Percentiles rank a stretch among this genome's conserved stretches.
phyloP scores from a whole-genome alignment of 2,329 filamentous ascomycete genomes.

The Aureobasidium sp. region DNA sequence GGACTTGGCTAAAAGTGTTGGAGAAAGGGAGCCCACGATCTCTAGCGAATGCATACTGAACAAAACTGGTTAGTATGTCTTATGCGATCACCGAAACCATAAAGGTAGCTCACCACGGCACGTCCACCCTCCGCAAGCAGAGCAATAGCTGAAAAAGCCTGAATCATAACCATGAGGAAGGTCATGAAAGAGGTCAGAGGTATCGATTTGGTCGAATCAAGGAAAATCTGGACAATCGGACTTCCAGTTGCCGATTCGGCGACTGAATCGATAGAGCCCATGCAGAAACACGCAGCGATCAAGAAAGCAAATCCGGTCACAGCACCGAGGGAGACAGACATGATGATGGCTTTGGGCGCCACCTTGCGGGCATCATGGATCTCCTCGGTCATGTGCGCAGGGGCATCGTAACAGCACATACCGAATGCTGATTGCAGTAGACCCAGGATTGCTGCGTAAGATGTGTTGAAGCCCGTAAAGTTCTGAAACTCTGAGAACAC shows the following conservation, averaged over 20 bases:
- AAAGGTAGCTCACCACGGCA: constrained; percentile 24
- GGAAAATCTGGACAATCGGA: constrained; percentile 48
- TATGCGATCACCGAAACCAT: neutral
- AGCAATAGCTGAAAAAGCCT: constrained; percentile 39
- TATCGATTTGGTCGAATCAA: constrained; percentile 41
- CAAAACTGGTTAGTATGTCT: neutral
- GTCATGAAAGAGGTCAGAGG: constrained; percentile 41
- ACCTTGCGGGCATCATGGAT: constrained; percentile 46
- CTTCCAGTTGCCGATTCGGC: constrained; percentile 43
- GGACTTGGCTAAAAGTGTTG: constrained; percentile 33
- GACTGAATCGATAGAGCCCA: constrained; percentile 43
- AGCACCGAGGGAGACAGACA: constrained; percentile 40
- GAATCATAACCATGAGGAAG: constrained; percentile 44
- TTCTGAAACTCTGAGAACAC: constrained; percentile 52
- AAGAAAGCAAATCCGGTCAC: constrained; percentile 45
- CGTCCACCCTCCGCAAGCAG: constrained; percentile 44
- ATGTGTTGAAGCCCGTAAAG: constrained; percentile 44
- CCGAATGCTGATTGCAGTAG: constrained; percentile 49
- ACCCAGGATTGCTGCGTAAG: constrained; percentile 48
- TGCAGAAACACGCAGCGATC: constrained; percentile 46
- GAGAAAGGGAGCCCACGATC: constrained; percentile 50
- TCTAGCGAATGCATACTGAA: constrained; percentile 40
- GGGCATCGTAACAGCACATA: constrained; percentile 44
- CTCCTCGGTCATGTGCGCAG: constrained; percentile 50
- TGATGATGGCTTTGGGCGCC: constrained; percentile 43